These are phyloP conservation scores for Daldinia caldariorum DNA, from an alignment of 495 filamentous ascomycete genomes.

Conservation along the genomic window DNA sequence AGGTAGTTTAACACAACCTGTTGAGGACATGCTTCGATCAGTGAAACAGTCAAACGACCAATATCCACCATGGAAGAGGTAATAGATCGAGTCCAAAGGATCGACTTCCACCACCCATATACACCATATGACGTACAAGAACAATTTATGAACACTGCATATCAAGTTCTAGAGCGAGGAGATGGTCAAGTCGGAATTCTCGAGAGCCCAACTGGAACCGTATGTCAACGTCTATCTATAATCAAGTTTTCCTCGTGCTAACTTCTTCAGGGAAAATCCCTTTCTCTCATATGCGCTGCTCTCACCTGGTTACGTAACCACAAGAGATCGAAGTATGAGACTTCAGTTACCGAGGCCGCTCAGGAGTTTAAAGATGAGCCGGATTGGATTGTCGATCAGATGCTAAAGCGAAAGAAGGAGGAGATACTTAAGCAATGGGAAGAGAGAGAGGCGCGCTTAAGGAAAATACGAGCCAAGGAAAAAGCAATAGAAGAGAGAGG, in stretches of 20 bases:
- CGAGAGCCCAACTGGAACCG: slow-evolving; percentile 88
- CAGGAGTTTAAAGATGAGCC: slow-evolving; percentile 76
- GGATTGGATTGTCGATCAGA: slow-evolving; percentile 84
- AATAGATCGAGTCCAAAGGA: slow-evolving; percentile 35
- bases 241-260: slow-evolving; percentile 8
- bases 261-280: slow-evolving; percentile 81
- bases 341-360: slow-evolving; percentile 45
- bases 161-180: slow-evolving; percentile 80
- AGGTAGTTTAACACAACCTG: neutral
- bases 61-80: slow-evolving; percentile 40
- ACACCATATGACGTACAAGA: slow-evolving; percentile 90
- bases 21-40: neutral
- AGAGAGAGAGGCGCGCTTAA: slow-evolving; percentile 76
- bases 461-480: slow-evolving; percentile 74
- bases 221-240: slow-evolving; percentile 44
- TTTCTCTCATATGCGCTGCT: slow-evolving; percentile 92
- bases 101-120: slow-evolving; percentile 90
- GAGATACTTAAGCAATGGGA: slow-evolving; percentile 71
- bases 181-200: slow-evolving; percentile 85
- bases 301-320: slow-evolving; percentile 93
- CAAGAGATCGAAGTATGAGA: slow-evolving; percentile 73
- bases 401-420: slow-evolving; percentile 71
- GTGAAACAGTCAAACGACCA: neutral
- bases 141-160: slow-evolving; percentile 88
- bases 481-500: slow-evolving; percentile 64